These are phyloP conservation scores for Solanum chacoense DNA, from an alignment of 305 asterid genomes.

Conservation along the genomic window DNA sequence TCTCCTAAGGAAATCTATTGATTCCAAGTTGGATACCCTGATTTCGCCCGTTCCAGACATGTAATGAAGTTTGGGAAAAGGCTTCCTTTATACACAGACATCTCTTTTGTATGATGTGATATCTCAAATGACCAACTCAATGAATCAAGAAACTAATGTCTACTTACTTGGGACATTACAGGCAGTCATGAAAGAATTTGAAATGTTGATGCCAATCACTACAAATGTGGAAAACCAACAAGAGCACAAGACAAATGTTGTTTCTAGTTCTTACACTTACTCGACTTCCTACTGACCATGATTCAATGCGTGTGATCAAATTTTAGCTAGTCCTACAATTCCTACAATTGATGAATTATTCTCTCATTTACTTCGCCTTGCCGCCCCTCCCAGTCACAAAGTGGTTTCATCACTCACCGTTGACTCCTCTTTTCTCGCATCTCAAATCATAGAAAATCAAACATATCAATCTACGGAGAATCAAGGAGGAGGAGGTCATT, in stretches of 20 bases:
- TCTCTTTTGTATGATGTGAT: neutral
- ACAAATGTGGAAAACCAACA: neutral
- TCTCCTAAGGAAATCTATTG: neutral
- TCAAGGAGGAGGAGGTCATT: neutral
- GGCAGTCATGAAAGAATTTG: neutral
- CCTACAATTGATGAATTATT: neutral
- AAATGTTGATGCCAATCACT: neutral
- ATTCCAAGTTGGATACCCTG: neutral
- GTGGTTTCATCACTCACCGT: neutral
- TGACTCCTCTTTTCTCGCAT: neutral
- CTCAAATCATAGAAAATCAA: neutral
- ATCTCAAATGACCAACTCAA: neutral
- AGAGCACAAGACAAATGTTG: neutral
- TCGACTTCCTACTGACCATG: neutral
- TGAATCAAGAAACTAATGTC: neutral
- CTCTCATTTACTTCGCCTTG: neutral
- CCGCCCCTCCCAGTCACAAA: neutral
- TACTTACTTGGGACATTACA: neutral
- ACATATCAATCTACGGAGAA: neutral
- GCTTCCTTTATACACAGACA: neutral
- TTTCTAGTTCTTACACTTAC: neutral
- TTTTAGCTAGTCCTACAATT: neutral
- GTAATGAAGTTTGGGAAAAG: neutral
- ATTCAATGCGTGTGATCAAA: neutral
- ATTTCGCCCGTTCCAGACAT: neutral